Evolutionary conservation across 805 yeast species (phyloP).

Genomic region (Candida methanosorbosa): DNA sequence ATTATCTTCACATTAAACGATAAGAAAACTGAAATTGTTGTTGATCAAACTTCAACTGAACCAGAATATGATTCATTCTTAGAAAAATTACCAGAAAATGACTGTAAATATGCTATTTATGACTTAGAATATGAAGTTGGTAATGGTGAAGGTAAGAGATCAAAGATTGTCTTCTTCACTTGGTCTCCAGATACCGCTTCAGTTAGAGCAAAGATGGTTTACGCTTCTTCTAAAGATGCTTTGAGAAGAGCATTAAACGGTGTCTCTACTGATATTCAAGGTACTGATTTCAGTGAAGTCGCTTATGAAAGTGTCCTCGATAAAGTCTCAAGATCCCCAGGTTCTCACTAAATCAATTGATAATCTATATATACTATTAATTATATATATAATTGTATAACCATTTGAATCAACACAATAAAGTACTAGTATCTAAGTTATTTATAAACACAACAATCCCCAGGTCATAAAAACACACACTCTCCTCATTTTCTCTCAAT

Average conservation of each 20-base stretch:
- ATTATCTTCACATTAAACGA: slow-evolving; percentile 77
- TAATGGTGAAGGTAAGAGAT: slow-evolving; percentile 86
- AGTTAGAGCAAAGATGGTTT: slow-evolving; percentile 92
- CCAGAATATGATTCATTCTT: slow-evolving; percentile 77
- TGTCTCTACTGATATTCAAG: slow-evolving; percentile 90
- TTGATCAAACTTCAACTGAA: slow-evolving; percentile 72
- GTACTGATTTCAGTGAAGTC: slow-evolving; percentile 96
- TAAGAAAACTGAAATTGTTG: slow-evolving; percentile 81
- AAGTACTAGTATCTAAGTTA: too few relatives aligned
- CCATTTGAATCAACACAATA: too few relatives aligned
- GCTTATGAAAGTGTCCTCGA: slow-evolving; percentile 90
- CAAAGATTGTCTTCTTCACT: slow-evolving; percentile 63
- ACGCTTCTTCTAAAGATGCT: slow-evolving; percentile 97
- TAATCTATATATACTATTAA: too few relatives aligned
- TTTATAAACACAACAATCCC: too few relatives aligned
- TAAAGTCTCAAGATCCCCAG: slow-evolving; percentile 78
- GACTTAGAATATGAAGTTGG: slow-evolving; percentile 93
- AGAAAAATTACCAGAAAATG: slow-evolving; percentile 87
- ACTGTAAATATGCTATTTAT: slow-evolving; percentile 93
- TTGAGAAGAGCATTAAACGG: slow-evolving; percentile 96
- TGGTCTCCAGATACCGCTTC: slow-evolving; percentile 99
- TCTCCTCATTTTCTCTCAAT: too few relatives aligned
- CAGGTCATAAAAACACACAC: background rate
- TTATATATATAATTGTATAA: too few relatives aligned
- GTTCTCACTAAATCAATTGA: slow-evolving; percentile 36